Evolutionary conservation across 306 rosid genomes (phyloP).

Genomic region (Ammopiptanthus mongolicus): DNA sequence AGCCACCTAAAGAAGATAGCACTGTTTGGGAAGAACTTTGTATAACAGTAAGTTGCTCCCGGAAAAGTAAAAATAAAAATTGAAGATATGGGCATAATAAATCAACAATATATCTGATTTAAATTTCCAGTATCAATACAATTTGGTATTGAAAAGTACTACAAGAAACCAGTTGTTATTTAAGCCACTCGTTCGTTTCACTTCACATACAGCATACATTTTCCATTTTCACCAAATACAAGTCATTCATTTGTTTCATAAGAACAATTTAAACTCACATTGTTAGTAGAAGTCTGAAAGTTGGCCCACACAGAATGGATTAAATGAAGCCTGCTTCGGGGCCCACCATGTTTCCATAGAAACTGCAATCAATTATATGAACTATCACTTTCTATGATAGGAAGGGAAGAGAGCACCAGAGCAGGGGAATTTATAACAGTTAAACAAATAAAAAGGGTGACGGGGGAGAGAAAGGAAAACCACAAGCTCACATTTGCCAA

Average conservation of each 20-base stretch:
- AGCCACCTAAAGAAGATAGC: too few relatives aligned
- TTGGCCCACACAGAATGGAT: slow-evolving; percentile 96
- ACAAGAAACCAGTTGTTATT: too few relatives aligned
- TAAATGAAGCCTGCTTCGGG: slow-evolving; percentile 55
- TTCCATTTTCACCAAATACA: slow-evolving; percentile 13
- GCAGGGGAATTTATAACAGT: not conserved
- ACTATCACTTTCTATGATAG: not conserved
- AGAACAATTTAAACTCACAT: slow-evolving; percentile 53
- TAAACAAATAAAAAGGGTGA: not conserved
- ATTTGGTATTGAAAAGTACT: slow-evolving; percentile 14
- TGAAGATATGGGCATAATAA: not conserved
- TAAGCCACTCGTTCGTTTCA: too few relatives aligned
- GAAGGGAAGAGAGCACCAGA: not conserved
- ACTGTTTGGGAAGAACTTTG: not conserved
- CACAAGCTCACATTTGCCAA: slow-evolving; percentile 66
- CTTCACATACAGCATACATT: not conserved
- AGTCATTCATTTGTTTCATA: not conserved
- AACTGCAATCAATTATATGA: slow-evolving; percentile 46
- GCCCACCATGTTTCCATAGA: slow-evolving; percentile 89
- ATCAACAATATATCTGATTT: not conserved
- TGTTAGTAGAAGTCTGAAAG: slow-evolving; percentile 90
- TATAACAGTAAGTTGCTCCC: not conserved
- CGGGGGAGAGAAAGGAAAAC: not conserved
- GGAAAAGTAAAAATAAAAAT: not conserved
- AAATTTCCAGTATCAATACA: slow-evolving; percentile 1